Evolutionary conservation across 805 yeast species (phyloP).

Genomic region (Komagataella mondaviorum): DNA sequence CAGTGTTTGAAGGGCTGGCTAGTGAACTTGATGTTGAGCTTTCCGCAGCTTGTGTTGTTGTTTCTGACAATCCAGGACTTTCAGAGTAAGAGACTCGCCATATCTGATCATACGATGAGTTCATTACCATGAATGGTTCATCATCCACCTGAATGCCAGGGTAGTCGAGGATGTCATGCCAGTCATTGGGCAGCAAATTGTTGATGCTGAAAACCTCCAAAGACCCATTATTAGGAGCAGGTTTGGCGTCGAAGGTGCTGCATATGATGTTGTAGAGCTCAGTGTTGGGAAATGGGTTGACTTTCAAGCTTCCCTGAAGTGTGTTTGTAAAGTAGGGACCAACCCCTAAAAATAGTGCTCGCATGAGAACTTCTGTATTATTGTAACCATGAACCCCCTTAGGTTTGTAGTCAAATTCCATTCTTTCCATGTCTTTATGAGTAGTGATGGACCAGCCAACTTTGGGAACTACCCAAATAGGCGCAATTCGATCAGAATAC

Average conservation of each 20-base stretch:
- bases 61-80: background rate
- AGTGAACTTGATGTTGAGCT: background rate
- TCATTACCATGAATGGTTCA: conserved; percentile 24
- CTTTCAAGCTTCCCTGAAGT: conserved; percentile 14
- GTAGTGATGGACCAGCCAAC: conserved; percentile 72
- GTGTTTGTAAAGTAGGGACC: conserved; percentile 61
- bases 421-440: conserved; percentile 32
- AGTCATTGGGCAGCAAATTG: conserved; percentile 22
- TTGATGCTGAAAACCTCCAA: conserved; percentile 1
- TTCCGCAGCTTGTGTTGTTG: background rate
- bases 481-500: conserved; percentile 59
- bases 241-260: conserved; percentile 38
- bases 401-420: conserved; percentile 38
- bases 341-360: conserved; percentile 64
- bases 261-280: conserved; percentile 69
- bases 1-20: background rate
- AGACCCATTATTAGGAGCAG: conserved; percentile 52
- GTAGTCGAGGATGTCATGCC: conserved; percentile 34
- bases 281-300: conserved; percentile 56
- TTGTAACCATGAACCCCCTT: conserved; percentile 81
- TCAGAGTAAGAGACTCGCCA: conserved; percentile 11
- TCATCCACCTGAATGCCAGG: conserved; percentile 38
- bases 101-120: conserved; percentile 38
- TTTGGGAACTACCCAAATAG: conserved; percentile 74
- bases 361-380: conserved; percentile 65